phyloP scores from a whole-genome alignment of 176 grass and related monocot species.

The Eragrostis nindensis region DNA sequence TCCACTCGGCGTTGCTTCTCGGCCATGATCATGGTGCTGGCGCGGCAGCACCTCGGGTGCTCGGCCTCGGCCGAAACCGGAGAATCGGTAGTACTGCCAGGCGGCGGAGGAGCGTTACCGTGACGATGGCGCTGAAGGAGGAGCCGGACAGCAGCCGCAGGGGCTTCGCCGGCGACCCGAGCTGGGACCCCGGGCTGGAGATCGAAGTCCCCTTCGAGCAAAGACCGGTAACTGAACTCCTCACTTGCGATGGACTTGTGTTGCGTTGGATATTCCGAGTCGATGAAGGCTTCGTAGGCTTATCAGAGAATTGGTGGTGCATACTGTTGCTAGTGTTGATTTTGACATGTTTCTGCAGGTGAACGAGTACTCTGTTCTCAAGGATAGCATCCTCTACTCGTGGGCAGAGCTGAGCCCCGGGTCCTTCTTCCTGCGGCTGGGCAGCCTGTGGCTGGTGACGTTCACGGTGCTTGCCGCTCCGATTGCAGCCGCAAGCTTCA shows the following conservation, averaged over 20 bases:
- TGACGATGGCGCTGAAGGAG: slow-evolving; percentile 70
- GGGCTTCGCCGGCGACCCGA: slow-evolving; percentile 62
- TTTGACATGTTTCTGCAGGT: slow-evolving; percentile 50
- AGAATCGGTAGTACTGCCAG: not conserved
- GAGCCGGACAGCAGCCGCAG: slow-evolving; percentile 65
- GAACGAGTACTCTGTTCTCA: slow-evolving; percentile 92
- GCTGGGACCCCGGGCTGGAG: slow-evolving; percentile 93
- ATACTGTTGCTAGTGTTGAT: not conserved
- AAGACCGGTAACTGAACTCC: slow-evolving; percentile 59
- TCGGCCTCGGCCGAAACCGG: not conserved
- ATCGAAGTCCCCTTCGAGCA: slow-evolving; percentile 91
- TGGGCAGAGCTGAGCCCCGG: slow-evolving; percentile 82
- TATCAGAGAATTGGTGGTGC: not conserved
- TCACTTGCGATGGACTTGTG: not conserved
- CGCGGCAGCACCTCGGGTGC: not conserved
- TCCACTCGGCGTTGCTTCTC: slow-evolving; percentile 39
- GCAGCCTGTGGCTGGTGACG: slow-evolving; percentile 71
- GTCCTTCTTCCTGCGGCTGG: slow-evolving; percentile 78
- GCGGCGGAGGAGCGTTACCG: slow-evolving; percentile 28
- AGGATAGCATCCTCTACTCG: slow-evolving; percentile 76
- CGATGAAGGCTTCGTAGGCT: not conserved
- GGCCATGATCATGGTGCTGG: slow-evolving; percentile 15
- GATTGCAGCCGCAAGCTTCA: slow-evolving; percentile 87
- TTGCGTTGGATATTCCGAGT: no score
- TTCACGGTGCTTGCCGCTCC: slow-evolving; percentile 82